These are phyloP conservation scores for Leishmania lainsoni DNA, from an alignment of 208 protist genomes.

Conservation along the genomic window DNA sequence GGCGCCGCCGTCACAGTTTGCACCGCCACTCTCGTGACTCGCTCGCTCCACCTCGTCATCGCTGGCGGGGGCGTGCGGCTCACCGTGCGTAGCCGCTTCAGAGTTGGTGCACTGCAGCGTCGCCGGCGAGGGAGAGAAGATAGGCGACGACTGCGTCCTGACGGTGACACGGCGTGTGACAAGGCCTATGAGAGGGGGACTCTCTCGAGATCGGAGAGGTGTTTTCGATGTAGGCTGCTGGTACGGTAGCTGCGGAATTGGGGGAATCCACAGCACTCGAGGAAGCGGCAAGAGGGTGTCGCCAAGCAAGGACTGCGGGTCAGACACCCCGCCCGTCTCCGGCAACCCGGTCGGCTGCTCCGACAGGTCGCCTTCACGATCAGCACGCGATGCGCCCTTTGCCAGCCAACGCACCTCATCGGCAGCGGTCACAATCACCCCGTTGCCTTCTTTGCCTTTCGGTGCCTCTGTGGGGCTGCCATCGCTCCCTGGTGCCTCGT, in stretches of 20 bases:
- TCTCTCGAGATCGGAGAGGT: not conserved
- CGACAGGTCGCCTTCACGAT: not conserved
- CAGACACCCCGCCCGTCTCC: not conserved
- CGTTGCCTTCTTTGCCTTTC: not conserved
- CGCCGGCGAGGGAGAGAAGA: not conserved
- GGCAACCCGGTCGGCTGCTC: not conserved
- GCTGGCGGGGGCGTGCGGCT: not conserved
- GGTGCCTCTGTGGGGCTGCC: not conserved
- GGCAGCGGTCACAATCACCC: not conserved
- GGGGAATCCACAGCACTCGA: not conserved
- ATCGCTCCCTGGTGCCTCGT: not conserved
- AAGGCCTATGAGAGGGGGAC: not conserved
- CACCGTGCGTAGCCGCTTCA: not conserved
- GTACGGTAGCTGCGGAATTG: not conserved
- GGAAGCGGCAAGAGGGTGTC: not conserved
- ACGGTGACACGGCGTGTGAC: not conserved
- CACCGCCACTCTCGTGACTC: not conserved
- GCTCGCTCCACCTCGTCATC: not conserved
- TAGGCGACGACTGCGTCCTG: not conserved
- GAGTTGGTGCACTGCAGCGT: not conserved
- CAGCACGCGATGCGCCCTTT: not conserved
- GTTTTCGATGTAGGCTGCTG: not conserved
- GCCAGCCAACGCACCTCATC: not conserved
- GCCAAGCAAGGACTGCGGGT: not conserved
- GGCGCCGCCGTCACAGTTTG: not conserved